Evolutionary conservation across 2,329 filamentous ascomycete genomes (phyloP).

Genomic region (Aureobasidium zeae): DNA sequence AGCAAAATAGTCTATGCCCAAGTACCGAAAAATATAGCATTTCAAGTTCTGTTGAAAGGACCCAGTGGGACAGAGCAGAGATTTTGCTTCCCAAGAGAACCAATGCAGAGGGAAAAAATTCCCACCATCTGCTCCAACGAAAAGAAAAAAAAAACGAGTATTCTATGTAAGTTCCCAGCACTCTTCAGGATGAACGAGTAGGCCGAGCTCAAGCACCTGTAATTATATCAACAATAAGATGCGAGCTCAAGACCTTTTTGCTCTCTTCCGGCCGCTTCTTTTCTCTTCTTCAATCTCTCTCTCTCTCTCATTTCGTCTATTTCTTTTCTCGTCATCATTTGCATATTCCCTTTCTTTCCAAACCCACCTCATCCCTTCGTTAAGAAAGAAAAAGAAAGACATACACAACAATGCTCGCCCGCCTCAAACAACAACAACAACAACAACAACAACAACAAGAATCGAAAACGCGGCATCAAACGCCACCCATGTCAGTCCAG

Average conservation of each 20-base stretch:
- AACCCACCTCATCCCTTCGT: constrained; percentile 6
- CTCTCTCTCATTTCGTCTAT: background rate
- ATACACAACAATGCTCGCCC: constrained; percentile 13
- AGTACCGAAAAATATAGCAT: too few relatives aligned
- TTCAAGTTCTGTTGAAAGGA: too few relatives aligned
- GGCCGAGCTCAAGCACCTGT: constrained; percentile 8
- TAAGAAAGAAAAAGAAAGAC: constrained; percentile 3
- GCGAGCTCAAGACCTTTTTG: constrained; percentile 13
- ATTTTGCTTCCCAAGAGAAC: too few relatives aligned
- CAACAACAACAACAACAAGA: constrained; percentile 5
- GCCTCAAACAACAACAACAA: too few relatives aligned
- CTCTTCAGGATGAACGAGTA: background rate
- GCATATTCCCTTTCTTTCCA: background rate
- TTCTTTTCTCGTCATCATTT: background rate
- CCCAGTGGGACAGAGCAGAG: too few relatives aligned
- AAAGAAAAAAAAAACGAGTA: too few relatives aligned
- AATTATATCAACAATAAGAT: constrained; percentile 5
- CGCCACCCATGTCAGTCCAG: constrained; percentile 32
- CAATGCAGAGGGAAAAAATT: too few relatives aligned
- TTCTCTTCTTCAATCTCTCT: background rate
- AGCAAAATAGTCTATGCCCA: too few relatives aligned
- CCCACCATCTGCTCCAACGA: too few relatives aligned
- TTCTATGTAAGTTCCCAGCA: constrained; percentile 1
- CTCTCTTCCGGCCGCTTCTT: background rate
- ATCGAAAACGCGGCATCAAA: constrained; percentile 11